Evolutionary conservation across 306 rosid genomes (phyloP), one percentile per base, ranked within the genome.

Genomic region (Vigna angularis): DNA sequence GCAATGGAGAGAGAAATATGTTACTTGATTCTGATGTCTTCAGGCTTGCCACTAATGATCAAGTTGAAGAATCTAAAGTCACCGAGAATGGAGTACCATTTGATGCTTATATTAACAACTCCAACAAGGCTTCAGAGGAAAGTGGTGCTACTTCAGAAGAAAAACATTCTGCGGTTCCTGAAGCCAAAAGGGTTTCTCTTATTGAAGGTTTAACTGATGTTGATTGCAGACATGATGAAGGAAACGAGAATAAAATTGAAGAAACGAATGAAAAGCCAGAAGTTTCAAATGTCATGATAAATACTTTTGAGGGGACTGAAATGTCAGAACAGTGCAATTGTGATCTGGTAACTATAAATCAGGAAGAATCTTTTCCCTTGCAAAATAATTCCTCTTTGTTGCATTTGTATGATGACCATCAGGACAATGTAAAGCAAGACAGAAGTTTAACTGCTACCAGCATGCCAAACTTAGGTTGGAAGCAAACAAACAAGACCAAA

Each of bases 41-140:
- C 12, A 49, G 18, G 66, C 73, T 61, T 42, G 26, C 18, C 75
- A 78, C 66, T 36, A 66, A 18, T 48, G 57, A 42, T 81, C 76
- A 17, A 81, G 57, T 45, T 13, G 83, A 76, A 55, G 86, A 77
- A 68, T 57, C 82, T 49, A 56, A 71, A 34, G 48, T 61, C 64
- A 63, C 68, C 34, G 88, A 75, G 49, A 78, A 70, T 47, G 79
- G 49, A 71, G 30, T 80, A 36, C 77, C 69, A 7, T 51, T 55
- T 74, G 87, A 75, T 13, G 67, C 17, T 38, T 9, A 26, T 74
- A 71, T 67, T 30, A 62, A 6, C 47, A 62, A 15, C 47, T 32
- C 14, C 22, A 57, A 51, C 78, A 81, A 76, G 76, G 73, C 76
- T 81, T 70, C 85, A 66, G 75, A 73, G 58, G 88, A 83, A 66